Evolutionary conservation across 2,329 filamentous ascomycete species (phyloP).

Genomic region (Parastagonospora avenae): DNA sequence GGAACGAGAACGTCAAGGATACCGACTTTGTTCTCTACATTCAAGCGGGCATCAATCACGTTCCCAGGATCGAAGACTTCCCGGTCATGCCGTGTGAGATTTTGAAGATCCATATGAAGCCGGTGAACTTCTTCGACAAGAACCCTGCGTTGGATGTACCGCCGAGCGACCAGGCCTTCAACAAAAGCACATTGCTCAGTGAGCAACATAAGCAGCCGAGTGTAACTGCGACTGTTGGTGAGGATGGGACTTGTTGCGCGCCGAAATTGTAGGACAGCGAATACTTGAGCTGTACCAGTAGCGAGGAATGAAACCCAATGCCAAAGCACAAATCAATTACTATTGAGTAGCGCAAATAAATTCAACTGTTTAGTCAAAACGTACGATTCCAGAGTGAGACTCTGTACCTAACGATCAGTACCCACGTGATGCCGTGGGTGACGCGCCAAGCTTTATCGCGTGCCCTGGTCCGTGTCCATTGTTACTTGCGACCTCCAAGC

Average conservation of each 20-base stretch:
- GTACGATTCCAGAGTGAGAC: too few relatives aligned
- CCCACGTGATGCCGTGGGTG: not conserved
- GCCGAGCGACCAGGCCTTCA: conserved; percentile 55
- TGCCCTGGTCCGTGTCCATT: conserved; percentile 3
- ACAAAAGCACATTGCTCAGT: conserved; percentile 46
- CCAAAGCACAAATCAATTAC: too few relatives aligned
- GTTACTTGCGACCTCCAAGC: conserved; percentile 1
- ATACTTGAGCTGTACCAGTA: not conserved
- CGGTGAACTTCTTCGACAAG: conserved; percentile 63
- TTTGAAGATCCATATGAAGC: conserved; percentile 62
- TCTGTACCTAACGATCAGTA: too few relatives aligned
- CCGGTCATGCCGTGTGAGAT: conserved; percentile 64
- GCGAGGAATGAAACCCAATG: too few relatives aligned
- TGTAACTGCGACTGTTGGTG: conserved; percentile 42
- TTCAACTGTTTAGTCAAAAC: too few relatives aligned
- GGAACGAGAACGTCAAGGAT: conserved; percentile 61
- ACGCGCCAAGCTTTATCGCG: conserved; percentile 11
- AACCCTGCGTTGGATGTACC: conserved; percentile 66
- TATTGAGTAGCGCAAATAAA: too few relatives aligned
- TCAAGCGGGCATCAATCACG: conserved; percentile 64
- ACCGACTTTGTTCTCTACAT: conserved; percentile 63
- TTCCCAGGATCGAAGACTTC: conserved; percentile 62
- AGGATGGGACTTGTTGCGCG: conserved; percentile 47
- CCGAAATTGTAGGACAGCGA: conserved; percentile 27
- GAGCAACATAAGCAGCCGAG: conserved; percentile 46